Base-by-base conservation (phyloP, 2,329 filamentous ascomycete species). In the Colletotrichum nymphaeae region DNA sequence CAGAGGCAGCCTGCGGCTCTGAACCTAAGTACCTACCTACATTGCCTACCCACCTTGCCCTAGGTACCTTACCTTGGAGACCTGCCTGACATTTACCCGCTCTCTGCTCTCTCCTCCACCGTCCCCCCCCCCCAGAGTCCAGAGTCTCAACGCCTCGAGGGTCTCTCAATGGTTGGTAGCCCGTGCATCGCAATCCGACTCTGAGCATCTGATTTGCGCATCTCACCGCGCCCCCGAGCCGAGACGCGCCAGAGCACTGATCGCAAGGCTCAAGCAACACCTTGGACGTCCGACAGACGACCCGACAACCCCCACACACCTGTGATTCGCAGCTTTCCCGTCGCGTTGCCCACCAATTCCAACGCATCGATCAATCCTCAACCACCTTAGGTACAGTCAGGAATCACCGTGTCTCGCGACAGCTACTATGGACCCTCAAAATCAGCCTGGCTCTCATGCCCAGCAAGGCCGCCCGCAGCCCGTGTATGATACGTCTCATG, bases 401-500 rank as follows among this genome's bases (percentile, higher is more conserved):
- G 55, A 2, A n/a, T n/a, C 53, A 8, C 22, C 55, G 32, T 9
- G 4, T 14, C 14, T 55, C 49, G 24, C 49, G 46, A 55, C 49
- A 49, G 30, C 46, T 53, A 76, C 64, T 65, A 85, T 85, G 83
- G 83, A 85, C 73, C 77, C 82, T 55, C 83, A 84, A 73, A 83
- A 83, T 70, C 65, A 69, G 24, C 63, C 71, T 30, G 37, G 65
- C 30, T 74, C 71, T 30, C 72, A 74, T 58, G 53, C 68, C 32
- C 90, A 92, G 80, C 87, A 89, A 79, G 87, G 85, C 78, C 89
- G 90, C 76, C 86, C 88, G 76, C 87, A 89, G 78, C 91, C 91
- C 19, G 88, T 90, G n/a, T 95, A 95, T 82, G 93, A 95, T 83
- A 90, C 90, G 63, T 88, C 86, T 77, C 91, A 93, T 80, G 93